Base-by-base conservation (phyloP, 106 monocot species). In the Hemerocallis citrina region DNA sequence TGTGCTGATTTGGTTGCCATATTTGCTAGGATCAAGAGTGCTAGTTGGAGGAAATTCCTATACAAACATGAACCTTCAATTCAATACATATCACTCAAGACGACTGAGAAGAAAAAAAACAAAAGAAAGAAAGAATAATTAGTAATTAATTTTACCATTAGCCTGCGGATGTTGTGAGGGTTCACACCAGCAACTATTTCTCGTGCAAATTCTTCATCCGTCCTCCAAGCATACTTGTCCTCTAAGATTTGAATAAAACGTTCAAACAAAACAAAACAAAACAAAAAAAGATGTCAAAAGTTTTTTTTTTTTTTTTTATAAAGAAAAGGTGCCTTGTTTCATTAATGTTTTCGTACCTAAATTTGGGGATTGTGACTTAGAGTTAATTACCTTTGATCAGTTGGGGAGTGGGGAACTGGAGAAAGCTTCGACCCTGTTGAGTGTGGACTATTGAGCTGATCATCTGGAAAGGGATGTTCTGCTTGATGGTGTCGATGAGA, bases 181-280 rank as follows among this genome's bases (percentile, higher is more conserved):
- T 89, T 83, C 1, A 82, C 70, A 1, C 88, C 88, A 12, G 83
- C 88, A 1, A 89, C 59, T 71, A 72, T 89, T 55, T 89, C 80
- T 16, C 88, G 24, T 0, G 70, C 83, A 11, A 89, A 89, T 28
- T 89, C 88, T 34, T 83, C 80, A 24, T 89, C 88, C 2, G 76
- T 83, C 55, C 64, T 74, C 88, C 83, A 89, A 0, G 83, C 88
- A 20, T 28, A 32, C 51, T 66, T 76, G 12, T 76, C 70, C 0
- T 52, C 74, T 74, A 44, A 42, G 44, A n/a, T 4, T 46, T 46
- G 5, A 1, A 61, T n/a, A n/a, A n/a, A n/a, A n/a, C n/a, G n/a
- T n/a, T n/a, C n/a, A n/a, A n/a, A n/a, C n/a, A n/a, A n/a, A n/a
- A n/a, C n/a, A n/a, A n/a, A n/a, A n/a, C 15, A 32, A 48, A 20